Evolutionary conservation across 352 stramenopile genomes (phyloP), one percentile per base, ranked within the genome.

Genomic region (Pythium dissimile): DNA sequence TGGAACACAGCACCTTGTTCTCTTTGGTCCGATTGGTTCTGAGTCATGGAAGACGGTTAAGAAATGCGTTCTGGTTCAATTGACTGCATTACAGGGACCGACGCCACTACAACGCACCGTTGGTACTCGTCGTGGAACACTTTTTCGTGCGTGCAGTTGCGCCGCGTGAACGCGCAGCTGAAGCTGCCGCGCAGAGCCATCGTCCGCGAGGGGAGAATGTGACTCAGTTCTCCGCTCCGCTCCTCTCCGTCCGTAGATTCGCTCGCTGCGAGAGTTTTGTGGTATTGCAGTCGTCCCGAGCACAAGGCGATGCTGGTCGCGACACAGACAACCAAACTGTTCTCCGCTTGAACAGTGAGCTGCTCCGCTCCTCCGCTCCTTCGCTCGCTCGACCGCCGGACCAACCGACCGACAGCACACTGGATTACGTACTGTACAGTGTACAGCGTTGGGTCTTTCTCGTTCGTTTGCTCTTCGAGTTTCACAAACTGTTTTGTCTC

Each of bases 1-100:
- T 41, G 45, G 11, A 12, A 27, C 18, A 41, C 27, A 30, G 28
- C 13, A 60, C 53, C 53, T 62, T 62, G 54, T 41, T 62, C 16
- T 45, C 54, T 20, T 54, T 49, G 24, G 46, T 64, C 27, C 56
- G 56, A 32, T 64, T 64, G 21, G 38, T 64, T 12, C 56, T 64
- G 54, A 39, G n/a, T n/a, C n/a, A n/a, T 7, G 21, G 23, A 16
- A 21, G 15, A 30, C 10, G 2, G 21, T 12, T 48, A 4, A 48
- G 13, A 11, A 13, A 37, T n/a, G 20, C n/a, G 37, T 42, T 16
- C 13, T 18, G 20, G 20, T 20, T 27, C 23, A 26, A 8, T 27
- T 34, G 10, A 9, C 32, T 31, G 9, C n/a, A 11, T 42, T 11
- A 15, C n/a, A 44, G 26, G 35, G 8, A 52, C 7, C 34, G 5